These are phyloP conservation scores for Penicillium silybi DNA, from an alignment of 495 filamentous ascomycete genomes.

Conservation along the genomic window DNA sequence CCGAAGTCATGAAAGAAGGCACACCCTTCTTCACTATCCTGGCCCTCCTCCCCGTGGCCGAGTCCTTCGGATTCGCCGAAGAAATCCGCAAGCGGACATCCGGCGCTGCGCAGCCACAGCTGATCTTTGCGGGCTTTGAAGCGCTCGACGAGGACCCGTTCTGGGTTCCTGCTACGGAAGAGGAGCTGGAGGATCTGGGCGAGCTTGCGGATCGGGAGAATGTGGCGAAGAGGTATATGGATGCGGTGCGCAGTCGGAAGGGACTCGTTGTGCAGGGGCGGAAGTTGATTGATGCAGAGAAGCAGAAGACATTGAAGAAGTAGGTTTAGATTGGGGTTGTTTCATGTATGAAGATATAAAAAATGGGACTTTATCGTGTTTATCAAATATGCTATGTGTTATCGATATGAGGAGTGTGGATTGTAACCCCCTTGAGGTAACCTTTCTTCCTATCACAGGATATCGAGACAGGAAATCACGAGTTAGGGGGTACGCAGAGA, in stretches of 20 bases:
- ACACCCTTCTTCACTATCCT: constrained; percentile 94
- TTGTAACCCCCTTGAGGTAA: constrained; percentile 24
- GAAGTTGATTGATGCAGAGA: constrained; percentile 88
- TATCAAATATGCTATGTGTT: neutral
- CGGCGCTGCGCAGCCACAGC: constrained; percentile 84
- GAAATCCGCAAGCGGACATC: constrained; percentile 94
- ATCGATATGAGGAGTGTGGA: neutral
- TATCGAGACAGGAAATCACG: constrained; percentile 18
- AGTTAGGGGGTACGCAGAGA: constrained; percentile 23
- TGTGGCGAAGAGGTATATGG: constrained; percentile 94
- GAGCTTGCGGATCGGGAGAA: constrained; percentile 92
- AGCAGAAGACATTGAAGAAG: constrained; percentile 98
- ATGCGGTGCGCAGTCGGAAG: constrained; percentile 78
- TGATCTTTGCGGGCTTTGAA: constrained; percentile 90
- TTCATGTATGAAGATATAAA: neutral
- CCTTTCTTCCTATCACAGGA: constrained; percentile 17
- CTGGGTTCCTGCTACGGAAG: constrained; percentile 96
- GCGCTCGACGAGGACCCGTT: constrained; percentile 89
- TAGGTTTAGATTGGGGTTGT: constrained; percentile 33
- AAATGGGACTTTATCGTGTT: neutral
- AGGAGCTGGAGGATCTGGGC: constrained; percentile 93
- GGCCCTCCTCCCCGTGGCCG: constrained; percentile 80
- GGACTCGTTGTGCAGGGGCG: constrained; percentile 77
- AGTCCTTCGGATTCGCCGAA: constrained; percentile 92
- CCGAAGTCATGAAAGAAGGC: constrained; percentile 89